Evolutionary conservation across 768 basidiomycete species (phyloP), one percentile per base, ranked within the genome.

Genomic region (Hericium erinaceus): DNA sequence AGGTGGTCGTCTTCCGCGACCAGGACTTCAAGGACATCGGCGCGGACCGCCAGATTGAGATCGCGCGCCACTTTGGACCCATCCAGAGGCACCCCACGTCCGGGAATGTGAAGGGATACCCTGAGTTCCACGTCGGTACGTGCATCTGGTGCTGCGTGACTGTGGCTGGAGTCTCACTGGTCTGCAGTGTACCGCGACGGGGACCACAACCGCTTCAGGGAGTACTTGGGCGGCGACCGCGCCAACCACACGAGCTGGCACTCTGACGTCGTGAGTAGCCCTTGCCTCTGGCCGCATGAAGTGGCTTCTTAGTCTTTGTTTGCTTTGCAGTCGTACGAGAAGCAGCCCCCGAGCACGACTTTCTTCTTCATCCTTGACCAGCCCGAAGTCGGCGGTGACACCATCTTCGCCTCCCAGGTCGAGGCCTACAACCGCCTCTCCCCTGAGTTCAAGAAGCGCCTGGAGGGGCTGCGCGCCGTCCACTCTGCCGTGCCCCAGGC

Each of bases 401-500:
- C 61, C 16, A 57, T 62, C 57, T 58, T 57, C 44, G 53, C 56
- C 24, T 62, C 61, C 12, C 78, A 80, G 60, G 80, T 77, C 37
- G 81, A 81, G 61, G 82, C 81, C 0, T 83, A 82, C 70, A 79
- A 78, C 28, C 75, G 79, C 28, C 78, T 84, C 60, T 82, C 80
- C 2, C 75, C 75, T 18, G 79, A 75, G 59, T 81, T 84, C 73
- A 69, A 78, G 67, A 78, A 80, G 59, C 75, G 77, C 54, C 74
- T 85, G 24, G 79, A 82, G 63, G 81, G 81, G 16, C 73, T 86
- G 5, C 68, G 71, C 33, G 80, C 82, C 13, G 70, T 84, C 7
- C 83, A 84, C 64, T 77, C 77, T 5, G 81, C 79, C 18, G 76
- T 81, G 18, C 66, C 66, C 2, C 82, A 84, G 63, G 66, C 71